Evolutionary conservation across 805 yeast species (phyloP).

Genomic region (Deakozyma indianensis): DNA sequence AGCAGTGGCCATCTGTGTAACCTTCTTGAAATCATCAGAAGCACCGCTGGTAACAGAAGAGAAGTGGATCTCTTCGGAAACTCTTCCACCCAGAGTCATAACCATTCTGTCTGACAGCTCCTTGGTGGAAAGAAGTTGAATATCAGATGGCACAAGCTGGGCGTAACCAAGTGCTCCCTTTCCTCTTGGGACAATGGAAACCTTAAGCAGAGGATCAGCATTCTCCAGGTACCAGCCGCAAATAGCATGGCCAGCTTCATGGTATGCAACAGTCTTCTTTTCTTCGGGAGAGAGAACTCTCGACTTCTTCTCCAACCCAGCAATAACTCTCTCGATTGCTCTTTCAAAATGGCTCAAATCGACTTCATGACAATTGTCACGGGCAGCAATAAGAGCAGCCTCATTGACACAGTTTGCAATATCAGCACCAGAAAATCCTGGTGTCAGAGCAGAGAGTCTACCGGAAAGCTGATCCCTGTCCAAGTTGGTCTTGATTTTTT

Average conservation of each 20-base stretch:
- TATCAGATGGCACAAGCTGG: constrained; percentile 89
- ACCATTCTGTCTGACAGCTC: constrained; percentile 85
- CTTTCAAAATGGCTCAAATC: constrained; percentile 74
- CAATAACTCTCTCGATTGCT: constrained; percentile 95
- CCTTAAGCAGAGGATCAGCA: constrained; percentile 91
- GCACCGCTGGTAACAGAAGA: constrained; percentile 93
- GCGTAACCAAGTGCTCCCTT: constrained; percentile 97
- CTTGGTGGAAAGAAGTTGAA: constrained; percentile 57
- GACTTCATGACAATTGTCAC: constrained; percentile 59
- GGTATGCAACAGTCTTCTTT: constrained; percentile 84
- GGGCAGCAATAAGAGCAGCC: constrained; percentile 93
- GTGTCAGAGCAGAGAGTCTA: constrained; percentile 86
- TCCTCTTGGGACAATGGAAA: constrained; percentile 93
- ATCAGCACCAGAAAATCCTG: constrained; percentile 98
- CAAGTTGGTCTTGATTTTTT: constrained; percentile 46
- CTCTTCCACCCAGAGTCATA: constrained; percentile 96
- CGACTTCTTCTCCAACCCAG: constrained; percentile 86
- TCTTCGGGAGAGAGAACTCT: constrained; percentile 75
- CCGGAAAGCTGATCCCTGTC: constrained; percentile 54
- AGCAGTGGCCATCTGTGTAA: constrained; percentile 80
- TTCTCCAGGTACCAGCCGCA: constrained; percentile 91
- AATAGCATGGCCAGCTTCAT: constrained; percentile 98
- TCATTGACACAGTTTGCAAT: constrained; percentile 95
- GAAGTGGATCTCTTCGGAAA: constrained; percentile 87
- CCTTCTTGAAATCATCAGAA: constrained; percentile 90